Evolutionary conservation across 1,284 basidiomycete species (phyloP), one percentile per base, ranked within the genome.

Genomic region (Rhodotorula mucilaginosa): DNA sequence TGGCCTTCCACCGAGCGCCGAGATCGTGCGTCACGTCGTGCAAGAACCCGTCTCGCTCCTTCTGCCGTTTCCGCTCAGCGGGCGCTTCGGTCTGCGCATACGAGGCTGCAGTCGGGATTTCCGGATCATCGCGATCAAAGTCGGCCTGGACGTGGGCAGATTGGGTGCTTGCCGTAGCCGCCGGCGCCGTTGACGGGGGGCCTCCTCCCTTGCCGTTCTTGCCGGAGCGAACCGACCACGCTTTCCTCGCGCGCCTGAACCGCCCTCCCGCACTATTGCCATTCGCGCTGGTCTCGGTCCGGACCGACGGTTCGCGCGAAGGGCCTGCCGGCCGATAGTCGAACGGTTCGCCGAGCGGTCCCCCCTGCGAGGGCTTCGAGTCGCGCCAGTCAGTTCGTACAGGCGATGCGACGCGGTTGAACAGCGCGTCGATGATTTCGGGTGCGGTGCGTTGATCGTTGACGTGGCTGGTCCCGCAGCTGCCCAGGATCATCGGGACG

Each of bases 361-460:
- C 34, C n/a, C 29, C 39, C 15, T 19, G 5, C 8, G 46, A 46
- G 34, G 34, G 34, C 12, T 46, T 44, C 63, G 65, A 16, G 51
- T 48, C 48, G 7, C 57, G 46, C 44, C n/a, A 48, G 52, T 51
- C 31, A 39, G 61, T 51, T 51, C 58, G 59, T 23, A 7, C 8
- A 23, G 71, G 58, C 26, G 52, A 44, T 4, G 47, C 47, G 19
- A 69, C 66, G 0, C 68, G 69, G 58, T 73, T 75, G 65, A 75
- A 75, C 52, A 75, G 52, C 10, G 54, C 51, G 21, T 75, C 72
- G 63, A 75, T 63, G 58, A 75, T 60, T 29, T 75, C 74, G 26
- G 61, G 12, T 19, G 74, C 69, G 47, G 58, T 58, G 39, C 74
- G 69, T n/a, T 57, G 52, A 46, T 54, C 26, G 47, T 31, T 49